Conservation (phyloP, 768 basidiomycete genomes). For the Podaxis sp. region DNA sequence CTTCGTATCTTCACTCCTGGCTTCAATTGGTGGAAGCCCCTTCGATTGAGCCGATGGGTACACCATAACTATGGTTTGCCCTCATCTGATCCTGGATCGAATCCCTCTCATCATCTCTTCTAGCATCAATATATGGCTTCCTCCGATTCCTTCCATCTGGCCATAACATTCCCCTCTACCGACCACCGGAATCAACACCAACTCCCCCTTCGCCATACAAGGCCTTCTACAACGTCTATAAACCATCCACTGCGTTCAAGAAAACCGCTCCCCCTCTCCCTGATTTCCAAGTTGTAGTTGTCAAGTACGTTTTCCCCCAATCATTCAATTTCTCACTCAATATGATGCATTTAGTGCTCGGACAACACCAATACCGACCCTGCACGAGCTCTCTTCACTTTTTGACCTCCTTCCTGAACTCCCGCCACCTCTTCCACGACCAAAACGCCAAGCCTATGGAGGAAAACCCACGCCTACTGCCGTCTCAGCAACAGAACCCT, state of each 20-base stretch:
- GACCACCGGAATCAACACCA: conserved; percentile 17
- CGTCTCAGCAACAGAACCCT: conserved; percentile 9
- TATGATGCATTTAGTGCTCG: conserved; percentile 53
- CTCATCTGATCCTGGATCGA: not conserved
- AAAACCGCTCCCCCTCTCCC: conserved; percentile 74
- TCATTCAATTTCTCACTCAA: not conserved
- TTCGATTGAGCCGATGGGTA: conserved; percentile 45
- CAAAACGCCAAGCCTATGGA: conserved; percentile 24
- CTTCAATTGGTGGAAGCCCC: conserved; percentile 65
- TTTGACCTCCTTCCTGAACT: conserved; percentile 70
- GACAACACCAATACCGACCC: conserved; percentile 75
- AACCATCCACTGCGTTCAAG: conserved; percentile 81
- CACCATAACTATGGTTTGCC: conserved; percentile 49
- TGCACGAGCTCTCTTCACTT: conserved; percentile 70
- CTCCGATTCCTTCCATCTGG: conserved; percentile 73
- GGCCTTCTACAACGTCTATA: conserved; percentile 89
- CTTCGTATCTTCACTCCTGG: conserved; percentile 25
- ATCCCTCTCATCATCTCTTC: not conserved
- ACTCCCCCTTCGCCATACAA: conserved; percentile 51
- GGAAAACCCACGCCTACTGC: conserved; percentile 12
- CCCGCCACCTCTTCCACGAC: conserved; percentile 53
- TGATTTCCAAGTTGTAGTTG: conserved; percentile 82
- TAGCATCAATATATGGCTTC: conserved; percentile 65
- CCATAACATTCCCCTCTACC: conserved; percentile 43
- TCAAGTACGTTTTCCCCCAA: conserved; percentile 56